A percentile compares a stretch with the other conserved stretches of the same genome.
These are phyloP conservation scores for Lentinus tigrinus DNA, from an alignment of 768 basidiomycete genomes.

Conservation along the genomic window DNA sequence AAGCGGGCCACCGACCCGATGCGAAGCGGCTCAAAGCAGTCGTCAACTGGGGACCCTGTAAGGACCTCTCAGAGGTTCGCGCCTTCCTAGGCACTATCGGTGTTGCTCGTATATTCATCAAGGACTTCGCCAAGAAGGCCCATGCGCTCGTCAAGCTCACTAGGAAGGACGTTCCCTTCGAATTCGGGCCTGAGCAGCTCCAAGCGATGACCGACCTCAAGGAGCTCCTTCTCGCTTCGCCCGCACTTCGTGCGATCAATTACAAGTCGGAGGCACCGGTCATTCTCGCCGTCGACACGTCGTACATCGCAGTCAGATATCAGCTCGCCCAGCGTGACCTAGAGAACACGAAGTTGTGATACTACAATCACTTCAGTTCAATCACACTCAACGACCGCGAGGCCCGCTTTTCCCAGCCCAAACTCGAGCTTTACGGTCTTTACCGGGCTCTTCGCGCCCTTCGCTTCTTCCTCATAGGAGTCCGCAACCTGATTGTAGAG, in stretches of 20 bases:
- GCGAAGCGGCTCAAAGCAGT: conserved; percentile 25
- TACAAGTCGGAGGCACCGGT: conserved; percentile 13
- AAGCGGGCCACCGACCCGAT: conserved; percentile 31
- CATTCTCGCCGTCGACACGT: conserved; percentile 27
- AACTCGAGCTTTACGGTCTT: conserved; percentile 27
- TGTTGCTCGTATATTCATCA: conserved; percentile 21
- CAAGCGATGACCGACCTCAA: conserved; percentile 19
- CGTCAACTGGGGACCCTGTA: conserved; percentile 19
- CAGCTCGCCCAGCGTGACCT: conserved; percentile 26
- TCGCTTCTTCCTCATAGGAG: not conserved
- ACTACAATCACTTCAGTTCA: conserved; percentile 33
- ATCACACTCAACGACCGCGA: not conserved
- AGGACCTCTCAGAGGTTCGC: conserved; percentile 20
- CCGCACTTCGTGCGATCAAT: conserved; percentile 19
- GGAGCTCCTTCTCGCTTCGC: conserved; percentile 1
- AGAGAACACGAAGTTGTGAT: not conserved
- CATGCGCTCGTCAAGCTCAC: conserved; percentile 18
- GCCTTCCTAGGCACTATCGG: conserved; percentile 25
- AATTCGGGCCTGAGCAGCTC: conserved; percentile 4
- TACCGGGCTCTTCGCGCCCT: conserved; percentile 3
- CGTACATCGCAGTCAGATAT: conserved; percentile 14
- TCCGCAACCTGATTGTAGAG: conserved; percentile 32
- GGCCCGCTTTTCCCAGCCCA: conserved; percentile 21
- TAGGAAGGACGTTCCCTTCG: conserved; percentile 18
- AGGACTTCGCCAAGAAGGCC: conserved; percentile 13